A percentile compares a stretch with the other conserved stretches of the same genome.
These are phyloP conservation scores for Ceratocystis ficicola DNA, from an alignment of 2,329 filamentous ascomycete genomes.

Conservation along the genomic window DNA sequence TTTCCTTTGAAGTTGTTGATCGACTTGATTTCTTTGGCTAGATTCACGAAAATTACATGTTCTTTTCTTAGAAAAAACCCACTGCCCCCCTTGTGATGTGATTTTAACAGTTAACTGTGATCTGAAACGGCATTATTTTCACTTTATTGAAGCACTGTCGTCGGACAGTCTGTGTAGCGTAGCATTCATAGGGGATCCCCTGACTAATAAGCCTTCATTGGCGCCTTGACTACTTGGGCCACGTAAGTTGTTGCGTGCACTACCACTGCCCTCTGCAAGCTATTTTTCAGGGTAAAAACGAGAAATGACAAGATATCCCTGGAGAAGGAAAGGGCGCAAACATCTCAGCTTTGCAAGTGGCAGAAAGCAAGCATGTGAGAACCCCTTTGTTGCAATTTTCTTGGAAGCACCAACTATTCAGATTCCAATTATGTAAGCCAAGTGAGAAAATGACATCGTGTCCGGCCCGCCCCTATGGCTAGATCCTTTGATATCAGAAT, in stretches of 20 bases:
- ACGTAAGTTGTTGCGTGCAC: not conserved
- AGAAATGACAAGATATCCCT: too few species aligned
- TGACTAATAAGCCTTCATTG: not conserved
- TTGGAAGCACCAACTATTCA: too few species aligned
- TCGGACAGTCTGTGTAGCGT: not conserved
- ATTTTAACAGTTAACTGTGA: not conserved
- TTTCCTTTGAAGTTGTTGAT: slow-evolving; percentile 4
- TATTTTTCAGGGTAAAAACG: too few species aligned
- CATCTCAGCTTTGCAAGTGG: too few species aligned
- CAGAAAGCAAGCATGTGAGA: too few species aligned
- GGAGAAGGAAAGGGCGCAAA: too few species aligned
- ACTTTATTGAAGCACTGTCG: not conserved
- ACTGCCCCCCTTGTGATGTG: not conserved
- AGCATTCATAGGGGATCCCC: not conserved
- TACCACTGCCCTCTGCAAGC: too few species aligned
- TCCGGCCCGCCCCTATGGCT: too few species aligned
- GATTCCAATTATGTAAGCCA: too few species aligned
- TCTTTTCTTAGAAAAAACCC: not conserved
- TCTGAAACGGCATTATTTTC: not conserved
- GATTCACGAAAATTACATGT: not conserved
- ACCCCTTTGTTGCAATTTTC: too few species aligned
- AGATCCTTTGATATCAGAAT: too few species aligned
- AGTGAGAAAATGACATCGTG: too few species aligned
- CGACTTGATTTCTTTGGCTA: slow-evolving; percentile 4
- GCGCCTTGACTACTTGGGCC: not conserved